These are phyloP conservation scores for Coniochaeta sp. DNA, from an alignment of 2,329 filamentous ascomycete species.

Conservation along the genomic window DNA sequence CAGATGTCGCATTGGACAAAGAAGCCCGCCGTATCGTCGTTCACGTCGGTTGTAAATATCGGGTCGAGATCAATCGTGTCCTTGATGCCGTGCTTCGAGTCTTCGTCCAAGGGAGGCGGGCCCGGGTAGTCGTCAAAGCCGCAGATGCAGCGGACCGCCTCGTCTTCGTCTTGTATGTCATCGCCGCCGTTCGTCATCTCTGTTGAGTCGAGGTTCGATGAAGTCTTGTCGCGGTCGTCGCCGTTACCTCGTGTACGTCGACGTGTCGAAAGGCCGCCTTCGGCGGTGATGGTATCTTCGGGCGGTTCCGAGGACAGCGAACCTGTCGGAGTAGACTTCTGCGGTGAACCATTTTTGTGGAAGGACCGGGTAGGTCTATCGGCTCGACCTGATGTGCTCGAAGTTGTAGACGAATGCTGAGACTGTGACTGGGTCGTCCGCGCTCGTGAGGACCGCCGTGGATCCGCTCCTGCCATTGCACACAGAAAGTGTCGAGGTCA, in stretches of 20 bases:
- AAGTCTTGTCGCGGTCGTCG: slow-evolving; percentile 45
- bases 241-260: slow-evolving; percentile 64
- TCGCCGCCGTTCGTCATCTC: slow-evolving; percentile 57
- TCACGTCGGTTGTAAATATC: slow-evolving; percentile 54
- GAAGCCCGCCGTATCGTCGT: slow-evolving; percentile 84
- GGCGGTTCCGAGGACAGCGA: slow-evolving; percentile 64
- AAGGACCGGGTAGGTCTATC: slow-evolving; percentile 68
- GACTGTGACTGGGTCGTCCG: slow-evolving; percentile 69
- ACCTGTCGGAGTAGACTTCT: slow-evolving; percentile 66
- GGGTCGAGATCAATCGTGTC: slow-evolving; percentile 50
- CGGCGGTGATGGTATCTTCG: slow-evolving; percentile 49
- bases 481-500: background rate
- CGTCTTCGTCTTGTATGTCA: slow-evolving; percentile 78
- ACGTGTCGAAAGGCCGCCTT: slow-evolving; percentile 64
- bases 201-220: slow-evolving; percentile 30
- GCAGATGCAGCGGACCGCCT: slow-evolving; percentile 92
- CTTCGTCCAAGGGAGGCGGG: slow-evolving; percentile 56
- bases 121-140: slow-evolving; percentile 93
- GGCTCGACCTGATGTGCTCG: slow-evolving; percentile 65
- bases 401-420: slow-evolving; percentile 71
- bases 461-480: slow-evolving; percentile 57
- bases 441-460: slow-evolving; percentile 87
- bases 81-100: slow-evolving; percentile 42
- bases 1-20: slow-evolving; percentile 98
- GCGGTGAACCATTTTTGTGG: slow-evolving; percentile 64